These are phyloP conservation scores for Sporobolomyces roseus DNA, from an alignment of 768 basidiomycete species.

Conservation along the genomic window DNA sequence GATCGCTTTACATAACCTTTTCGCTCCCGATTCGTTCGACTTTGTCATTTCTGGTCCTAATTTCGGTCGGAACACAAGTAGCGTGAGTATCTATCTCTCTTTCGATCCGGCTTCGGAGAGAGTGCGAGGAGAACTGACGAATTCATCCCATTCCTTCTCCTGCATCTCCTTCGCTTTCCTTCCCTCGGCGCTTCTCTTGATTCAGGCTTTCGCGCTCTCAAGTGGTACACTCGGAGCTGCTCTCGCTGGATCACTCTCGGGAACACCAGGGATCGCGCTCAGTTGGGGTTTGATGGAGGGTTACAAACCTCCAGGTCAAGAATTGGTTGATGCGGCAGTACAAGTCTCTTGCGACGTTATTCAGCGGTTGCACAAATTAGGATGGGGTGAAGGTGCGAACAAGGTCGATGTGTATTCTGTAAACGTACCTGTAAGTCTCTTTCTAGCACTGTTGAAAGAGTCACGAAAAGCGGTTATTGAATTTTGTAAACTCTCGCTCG, in stretches of 20 bases:
- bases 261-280: constrained; percentile 48
- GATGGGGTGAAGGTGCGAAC: constrained; percentile 47
- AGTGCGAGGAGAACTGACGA: no score
- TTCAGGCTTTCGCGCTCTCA: constrained; percentile 51
- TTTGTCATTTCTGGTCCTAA: constrained; percentile 49
- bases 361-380: constrained; percentile 44
- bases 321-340: constrained; percentile 45
- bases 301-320: constrained; percentile 43
- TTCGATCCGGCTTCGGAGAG: no score
- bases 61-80: constrained; percentile 49
- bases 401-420: constrained; percentile 40
- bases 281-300: constrained; percentile 48
- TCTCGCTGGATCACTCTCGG: constrained; percentile 48
- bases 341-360: constrained; percentile 46
- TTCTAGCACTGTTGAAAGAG: not conserved
- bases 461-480: not conserved
- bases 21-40: constrained; percentile 46
- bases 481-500: not conserved
- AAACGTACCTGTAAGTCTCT: constrained; percentile 29
- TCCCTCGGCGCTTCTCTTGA: no score
- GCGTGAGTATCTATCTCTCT: no score
- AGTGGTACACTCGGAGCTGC: constrained; percentile 51
- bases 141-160: no score
- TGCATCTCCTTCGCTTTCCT: no score
- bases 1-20: constrained; percentile 50